Evolutionary conservation across 1,139 yeast species (phyloP).

Genomic region (Pichia sp.): DNA sequence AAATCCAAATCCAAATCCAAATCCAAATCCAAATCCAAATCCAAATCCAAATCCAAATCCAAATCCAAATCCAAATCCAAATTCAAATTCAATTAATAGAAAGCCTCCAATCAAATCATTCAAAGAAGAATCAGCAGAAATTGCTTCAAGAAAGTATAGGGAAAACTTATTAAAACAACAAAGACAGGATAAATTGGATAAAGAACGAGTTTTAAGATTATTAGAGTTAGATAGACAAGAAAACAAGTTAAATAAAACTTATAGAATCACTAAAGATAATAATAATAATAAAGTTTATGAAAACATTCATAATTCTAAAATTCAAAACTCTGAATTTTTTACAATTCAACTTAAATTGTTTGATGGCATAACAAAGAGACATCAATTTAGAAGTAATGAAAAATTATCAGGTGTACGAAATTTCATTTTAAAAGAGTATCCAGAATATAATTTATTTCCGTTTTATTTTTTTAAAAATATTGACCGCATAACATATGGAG

Average conservation of each 20-base stretch:
- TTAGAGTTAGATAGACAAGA: constrained; percentile 48
- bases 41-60: too few species aligned
- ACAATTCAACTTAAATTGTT: constrained; percentile 27
- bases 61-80: not conserved
- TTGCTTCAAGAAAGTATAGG: constrained; percentile 35
- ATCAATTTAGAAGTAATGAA: constrained; percentile 18
- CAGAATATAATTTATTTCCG: constrained; percentile 27
- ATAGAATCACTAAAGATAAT: not conserved
- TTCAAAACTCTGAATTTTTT: constrained; percentile 19
- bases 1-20: too few species aligned
- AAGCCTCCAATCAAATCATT: constrained; percentile 18
- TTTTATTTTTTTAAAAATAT: constrained; percentile 30
- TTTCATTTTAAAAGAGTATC: constrained; percentile 20
- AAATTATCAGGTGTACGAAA: constrained; percentile 24
- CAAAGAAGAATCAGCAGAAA: constrained; percentile 36
- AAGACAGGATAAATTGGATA: constrained; percentile 41
- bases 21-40: too few species aligned
- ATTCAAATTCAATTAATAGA: not conserved
- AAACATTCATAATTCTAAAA: constrained; percentile 17
- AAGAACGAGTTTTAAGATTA: constrained; percentile 45
- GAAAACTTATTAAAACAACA: constrained; percentile 35
- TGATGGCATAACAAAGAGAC: constrained; percentile 26
- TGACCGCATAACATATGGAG: constrained; percentile 28
- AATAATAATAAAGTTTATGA: constrained; percentile 15
- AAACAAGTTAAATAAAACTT: constrained; percentile 20